Conservation (phyloP, 2,329 filamentous ascomycete species). For the Alternaria sp. region DNA sequence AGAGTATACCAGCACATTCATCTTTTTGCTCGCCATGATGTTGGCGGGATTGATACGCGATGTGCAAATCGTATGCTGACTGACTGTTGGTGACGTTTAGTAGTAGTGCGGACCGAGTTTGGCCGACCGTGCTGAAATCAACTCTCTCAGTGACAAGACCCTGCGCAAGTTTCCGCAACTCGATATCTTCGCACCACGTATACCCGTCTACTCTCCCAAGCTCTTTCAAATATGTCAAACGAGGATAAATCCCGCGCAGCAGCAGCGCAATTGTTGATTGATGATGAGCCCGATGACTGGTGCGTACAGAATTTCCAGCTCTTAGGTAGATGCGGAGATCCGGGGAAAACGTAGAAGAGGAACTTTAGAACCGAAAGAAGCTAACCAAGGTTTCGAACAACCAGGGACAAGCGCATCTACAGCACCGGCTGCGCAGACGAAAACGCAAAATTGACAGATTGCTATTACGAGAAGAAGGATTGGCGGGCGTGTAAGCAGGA, state of each 20-base stretch:
- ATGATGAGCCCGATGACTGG: constrained; percentile 97
- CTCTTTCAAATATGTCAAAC: constrained; percentile 60
- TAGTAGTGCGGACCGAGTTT: constrained; percentile 31
- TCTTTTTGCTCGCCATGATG: constrained; percentile 69
- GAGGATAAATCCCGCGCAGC: constrained; percentile 53
- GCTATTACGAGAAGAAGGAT: constrained; percentile 94
- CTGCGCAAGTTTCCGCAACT: neutral
- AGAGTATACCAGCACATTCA: constrained; percentile 94
- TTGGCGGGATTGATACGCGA: neutral
- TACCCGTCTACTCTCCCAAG: too few species aligned
- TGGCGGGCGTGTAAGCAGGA: constrained; percentile 89
- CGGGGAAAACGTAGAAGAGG: neutral
- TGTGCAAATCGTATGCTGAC: neutral
- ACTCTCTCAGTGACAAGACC: neutral
- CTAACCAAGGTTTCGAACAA: constrained; percentile 7
- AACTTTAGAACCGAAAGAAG: constrained; percentile 18
- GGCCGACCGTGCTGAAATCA: constrained; percentile 35
- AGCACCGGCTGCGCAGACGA: constrained; percentile 94
- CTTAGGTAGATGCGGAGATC: constrained; percentile 3
- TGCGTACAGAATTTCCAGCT: constrained; percentile 53
- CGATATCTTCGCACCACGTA: constrained; percentile 2
- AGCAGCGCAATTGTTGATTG: constrained; percentile 59
- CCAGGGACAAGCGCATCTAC: constrained; percentile 96
- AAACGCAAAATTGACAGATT: constrained; percentile 90
- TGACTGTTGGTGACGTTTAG: constrained; percentile 24